Evolutionary conservation across 345 rosid genomes (phyloP).

Genomic region (Pugionium cornutum): DNA sequence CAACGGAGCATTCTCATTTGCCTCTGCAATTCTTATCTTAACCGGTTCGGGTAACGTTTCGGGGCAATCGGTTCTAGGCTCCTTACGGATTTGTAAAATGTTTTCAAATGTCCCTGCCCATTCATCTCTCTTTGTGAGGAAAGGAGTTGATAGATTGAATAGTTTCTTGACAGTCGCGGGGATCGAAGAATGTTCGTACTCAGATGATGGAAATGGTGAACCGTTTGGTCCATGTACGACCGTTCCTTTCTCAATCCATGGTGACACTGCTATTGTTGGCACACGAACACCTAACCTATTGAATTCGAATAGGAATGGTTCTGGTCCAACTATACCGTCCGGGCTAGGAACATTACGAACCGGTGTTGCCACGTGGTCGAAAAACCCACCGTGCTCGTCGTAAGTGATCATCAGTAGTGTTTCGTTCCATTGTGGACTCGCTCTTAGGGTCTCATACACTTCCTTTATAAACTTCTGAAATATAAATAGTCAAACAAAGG

Average conservation of each 20-base stretch:
- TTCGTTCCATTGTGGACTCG: conserved; percentile 56
- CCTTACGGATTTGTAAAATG: too few species aligned
- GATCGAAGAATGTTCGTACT: conserved; percentile 67
- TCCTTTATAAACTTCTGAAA: conserved; percentile 52
- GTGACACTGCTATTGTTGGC: conserved; percentile 73
- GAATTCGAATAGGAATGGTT: conserved; percentile 68
- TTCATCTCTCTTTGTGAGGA: background rate
- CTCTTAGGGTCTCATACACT: conserved; percentile 85
- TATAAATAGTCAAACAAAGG: too few species aligned
- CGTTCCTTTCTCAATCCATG: conserved; percentile 85
- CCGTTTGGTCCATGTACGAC: conserved; percentile 89
- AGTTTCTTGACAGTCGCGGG: conserved; percentile 54
- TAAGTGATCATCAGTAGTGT: too few species aligned
- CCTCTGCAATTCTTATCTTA: conserved; percentile 57
- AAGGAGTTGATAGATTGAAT: conserved; percentile 61
- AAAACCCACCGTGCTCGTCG: conserved; percentile 84
- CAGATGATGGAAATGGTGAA: conserved; percentile 71
- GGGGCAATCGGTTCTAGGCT: too few species aligned
- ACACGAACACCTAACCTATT: conserved; percentile 81
- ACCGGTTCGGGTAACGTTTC: background rate
- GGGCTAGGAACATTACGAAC: conserved; percentile 80
- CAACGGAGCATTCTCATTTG: conserved; percentile 61
- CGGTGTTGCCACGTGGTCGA: conserved; percentile 86
- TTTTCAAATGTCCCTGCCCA: too few species aligned
- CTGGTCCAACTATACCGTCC: conserved; percentile 77